phyloP scores from a whole-genome alignment of 768 basidiomycete genomes.

The Xerocomus spinulosus region DNA sequence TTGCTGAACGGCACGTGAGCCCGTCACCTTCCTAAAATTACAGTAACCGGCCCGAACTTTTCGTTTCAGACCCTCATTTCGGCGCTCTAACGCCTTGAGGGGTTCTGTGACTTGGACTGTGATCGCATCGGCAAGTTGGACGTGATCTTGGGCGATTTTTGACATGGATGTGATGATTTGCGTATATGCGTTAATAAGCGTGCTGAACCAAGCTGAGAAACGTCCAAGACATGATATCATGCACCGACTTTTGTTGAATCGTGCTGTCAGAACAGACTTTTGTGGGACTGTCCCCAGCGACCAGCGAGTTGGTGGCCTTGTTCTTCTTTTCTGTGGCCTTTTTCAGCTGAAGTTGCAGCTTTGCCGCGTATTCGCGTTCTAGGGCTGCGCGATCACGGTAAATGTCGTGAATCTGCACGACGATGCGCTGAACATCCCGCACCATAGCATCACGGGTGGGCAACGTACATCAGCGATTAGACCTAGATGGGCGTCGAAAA shows the following conservation, averaged over 20 bases:
- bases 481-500: conserved; percentile 64
- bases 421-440: conserved; percentile 1
- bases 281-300: conserved; percentile 65
- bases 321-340: conserved; percentile 70
- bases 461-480: conserved; percentile 57
- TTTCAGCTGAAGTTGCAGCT: conserved; percentile 59
- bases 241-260: conserved; percentile 51
- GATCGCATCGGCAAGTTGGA: conserved; percentile 59
- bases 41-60: conserved; percentile 40
- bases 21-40: neutral
- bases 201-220: conserved; percentile 46
- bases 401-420: conserved; percentile 62
- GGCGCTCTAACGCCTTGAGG: conserved; percentile 54
- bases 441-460: neutral
- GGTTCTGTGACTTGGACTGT: conserved; percentile 58
- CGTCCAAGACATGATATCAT: too few relatives aligned
- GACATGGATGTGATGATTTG: conserved; percentile 60
- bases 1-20: conserved; percentile 46
- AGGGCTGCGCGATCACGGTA: conserved; percentile 61
- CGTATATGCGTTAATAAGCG: conserved; percentile 66
- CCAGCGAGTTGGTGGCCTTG: conserved; percentile 49
- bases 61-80: conserved; percentile 63
- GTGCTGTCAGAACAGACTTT: conserved; percentile 53
- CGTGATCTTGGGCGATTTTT: conserved; percentile 63
- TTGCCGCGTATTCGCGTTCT: conserved; percentile 76